Conservation (phyloP, 1,139 yeast genomes). For the Zygoascus sp. region DNA sequence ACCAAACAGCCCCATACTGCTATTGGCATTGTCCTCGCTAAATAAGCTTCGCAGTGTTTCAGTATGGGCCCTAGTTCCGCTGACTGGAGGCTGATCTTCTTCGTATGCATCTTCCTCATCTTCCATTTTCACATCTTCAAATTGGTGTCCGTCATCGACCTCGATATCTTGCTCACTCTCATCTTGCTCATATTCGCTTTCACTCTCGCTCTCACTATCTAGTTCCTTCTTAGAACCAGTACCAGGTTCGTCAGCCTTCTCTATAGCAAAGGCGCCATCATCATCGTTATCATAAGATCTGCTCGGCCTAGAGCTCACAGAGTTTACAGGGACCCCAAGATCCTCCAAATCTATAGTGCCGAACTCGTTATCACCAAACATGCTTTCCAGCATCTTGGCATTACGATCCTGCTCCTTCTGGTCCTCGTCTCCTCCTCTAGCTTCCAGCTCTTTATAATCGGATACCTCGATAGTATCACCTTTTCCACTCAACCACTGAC, state of each 20-base stretch:
- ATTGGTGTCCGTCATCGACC: no score
- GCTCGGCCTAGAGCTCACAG: background rate
- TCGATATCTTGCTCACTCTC: no score
- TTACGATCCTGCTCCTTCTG: slow-evolving; percentile 26
- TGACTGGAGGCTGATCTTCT: slow-evolving; percentile 22
- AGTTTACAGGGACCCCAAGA: slow-evolving; percentile 19
- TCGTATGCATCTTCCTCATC: no score
- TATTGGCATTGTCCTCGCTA: slow-evolving; percentile 39
- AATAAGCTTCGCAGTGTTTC: slow-evolving; percentile 53
- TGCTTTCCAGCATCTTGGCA: slow-evolving; percentile 22
- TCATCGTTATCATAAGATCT: slow-evolving; percentile 16
- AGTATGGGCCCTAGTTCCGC: background rate
- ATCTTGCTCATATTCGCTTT: no score
- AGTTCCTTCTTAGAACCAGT: no score
- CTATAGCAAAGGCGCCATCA: slow-evolving; percentile 30
- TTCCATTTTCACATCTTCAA: no score
- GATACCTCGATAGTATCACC: slow-evolving; percentile 66
- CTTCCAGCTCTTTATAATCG: slow-evolving; percentile 19
- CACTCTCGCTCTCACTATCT: no score
- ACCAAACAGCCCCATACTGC: slow-evolving; percentile 30
- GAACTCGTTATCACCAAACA: slow-evolving; percentile 27
- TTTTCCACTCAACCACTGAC: slow-evolving; percentile 79
- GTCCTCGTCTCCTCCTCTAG: slow-evolving; percentile 19
- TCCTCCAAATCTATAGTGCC: slow-evolving; percentile 23
- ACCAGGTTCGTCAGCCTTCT: background rate